Evolutionary conservation across 2,329 filamentous ascomycete genomes (phyloP), one percentile per base, ranked within the genome.

Genomic region (Pseudogymnoascus sp.): DNA sequence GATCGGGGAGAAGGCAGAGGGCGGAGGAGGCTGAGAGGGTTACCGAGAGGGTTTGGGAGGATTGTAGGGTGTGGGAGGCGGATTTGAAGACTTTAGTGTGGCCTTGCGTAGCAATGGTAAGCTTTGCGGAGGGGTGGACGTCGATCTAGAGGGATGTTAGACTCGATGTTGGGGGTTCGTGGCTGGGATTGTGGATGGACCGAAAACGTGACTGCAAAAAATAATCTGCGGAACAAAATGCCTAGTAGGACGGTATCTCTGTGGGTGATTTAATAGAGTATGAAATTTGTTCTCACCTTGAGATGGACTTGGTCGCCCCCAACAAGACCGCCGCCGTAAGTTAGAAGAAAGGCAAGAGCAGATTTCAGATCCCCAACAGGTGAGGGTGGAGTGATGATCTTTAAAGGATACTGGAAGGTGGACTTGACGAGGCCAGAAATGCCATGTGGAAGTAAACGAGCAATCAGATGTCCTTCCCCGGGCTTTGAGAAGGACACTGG

Each of bases 41-140:
- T 33, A 83, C 79, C 10, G 75, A 72, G 63, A 89, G 73, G 0
- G 71, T 77, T 72, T 89, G 86, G 17, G 79, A 78, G 1, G 86
- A 88, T 50, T 82, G 71, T 10, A 83, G 73, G 41, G 81, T 76
- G 36, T 75, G 75, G 61, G 78, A 76, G 57, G 83, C 74, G 0
- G 91, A 89, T 72, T 94, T 96, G 82, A 96, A 97, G 68, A 99
- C 86, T 77, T 97, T 99, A 63, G 94, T 97, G 75, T 92, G 91
- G 60, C 93, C 93, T 77, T 87, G 84, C 0, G 84, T 87, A 63
- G 84, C 82, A 36, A 87, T 75, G 67, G 80, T 84, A 60, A 97
- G 82, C 63, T 85, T 86, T 4, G 90, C 87, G 2, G 77, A 75
- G 2, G 79, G 68, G 9, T 84, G 82, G 57, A 96, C 78, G 8